These are phyloP conservation scores for Parastagonospora nodorum DNA, from an alignment of 2,329 filamentous ascomycete species.

Conservation along the genomic window DNA sequence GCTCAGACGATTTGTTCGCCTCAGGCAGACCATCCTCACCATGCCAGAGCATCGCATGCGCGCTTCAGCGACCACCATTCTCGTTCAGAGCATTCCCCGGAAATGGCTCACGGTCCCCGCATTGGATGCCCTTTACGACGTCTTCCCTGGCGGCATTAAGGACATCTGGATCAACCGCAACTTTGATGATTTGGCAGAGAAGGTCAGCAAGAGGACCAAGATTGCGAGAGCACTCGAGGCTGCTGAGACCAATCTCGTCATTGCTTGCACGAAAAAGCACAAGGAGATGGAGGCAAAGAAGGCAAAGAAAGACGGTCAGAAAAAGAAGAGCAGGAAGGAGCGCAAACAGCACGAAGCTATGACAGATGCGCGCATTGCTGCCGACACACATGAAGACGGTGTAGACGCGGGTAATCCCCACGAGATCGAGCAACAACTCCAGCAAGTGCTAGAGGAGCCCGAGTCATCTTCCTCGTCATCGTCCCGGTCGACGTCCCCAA, in stretches of 20 bases:
- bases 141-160: constrained; percentile 91
- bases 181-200: constrained; percentile 79
- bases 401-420: constrained; percentile 63
- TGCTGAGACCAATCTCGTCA: constrained; percentile 85
- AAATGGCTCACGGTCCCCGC: constrained; percentile 90
- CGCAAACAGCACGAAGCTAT: constrained; percentile 68
- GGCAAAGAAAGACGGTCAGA: constrained; percentile 65
- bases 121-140: constrained; percentile 84
- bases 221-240: constrained; percentile 75
- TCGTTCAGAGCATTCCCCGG: constrained; percentile 85
- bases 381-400: constrained; percentile 59
- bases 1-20: constrained; percentile 83
- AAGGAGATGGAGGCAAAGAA: constrained; percentile 68
- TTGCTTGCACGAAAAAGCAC: constrained; percentile 77
- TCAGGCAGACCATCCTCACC: constrained; percentile 92
- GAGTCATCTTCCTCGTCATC: constrained; percentile 34
- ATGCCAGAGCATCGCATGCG: constrained; percentile 91
- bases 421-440: constrained; percentile 58
- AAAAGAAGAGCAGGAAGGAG: constrained; percentile 56
- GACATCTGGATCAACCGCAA: constrained; percentile 98
- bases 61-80: constrained; percentile 92
- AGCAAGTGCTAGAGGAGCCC: constrained; percentile 48
- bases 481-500: constrained; percentile 41
- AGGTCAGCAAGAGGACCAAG: constrained; percentile 75
- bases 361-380: constrained; percentile 55